These are phyloP conservation scores for Arabidopsis hybrid DNA, from an alignment of 441 rosid genomes.

Conservation along the genomic window DNA sequence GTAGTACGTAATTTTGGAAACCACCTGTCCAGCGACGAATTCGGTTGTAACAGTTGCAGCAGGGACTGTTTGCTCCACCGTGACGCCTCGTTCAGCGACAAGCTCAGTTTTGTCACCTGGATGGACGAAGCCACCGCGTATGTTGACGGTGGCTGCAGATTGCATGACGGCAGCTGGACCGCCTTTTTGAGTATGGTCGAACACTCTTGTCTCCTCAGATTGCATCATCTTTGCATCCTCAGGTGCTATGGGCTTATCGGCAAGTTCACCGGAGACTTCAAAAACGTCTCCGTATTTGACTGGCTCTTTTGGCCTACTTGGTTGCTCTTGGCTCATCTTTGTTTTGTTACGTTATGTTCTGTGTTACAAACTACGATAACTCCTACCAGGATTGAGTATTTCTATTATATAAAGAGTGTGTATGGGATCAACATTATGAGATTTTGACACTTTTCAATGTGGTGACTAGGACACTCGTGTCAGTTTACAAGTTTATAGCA, in stretches of 20 bases:
- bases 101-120: conserved; percentile 48
- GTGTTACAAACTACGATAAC: not conserved
- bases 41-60: conserved; percentile 69
- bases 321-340: conserved; percentile 67
- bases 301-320: conserved; percentile 51
- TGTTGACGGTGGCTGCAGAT: conserved; percentile 66
- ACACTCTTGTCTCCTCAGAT: conserved; percentile 59
- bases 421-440: conserved; percentile 9
- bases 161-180: conserved; percentile 76
- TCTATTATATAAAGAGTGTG: conserved; percentile 7
- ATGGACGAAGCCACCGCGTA: conserved; percentile 60
- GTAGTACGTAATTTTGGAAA: not conserved
- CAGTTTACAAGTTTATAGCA: conserved; percentile 4
- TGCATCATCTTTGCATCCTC: conserved; percentile 84
- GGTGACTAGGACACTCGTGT: conserved; percentile 34
- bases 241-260: conserved; percentile 55
- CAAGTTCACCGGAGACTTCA: conserved; percentile 60
- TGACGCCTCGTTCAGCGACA: conserved; percentile 54
- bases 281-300: conserved; percentile 68
- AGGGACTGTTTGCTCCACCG: conserved; percentile 61
- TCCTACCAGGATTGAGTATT: not conserved
- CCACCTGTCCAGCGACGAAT: conserved; percentile 66
- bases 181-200: conserved; percentile 68
- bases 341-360: not conserved
- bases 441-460: conserved; percentile 14